Base-by-base conservation (phyloP, 495 filamentous ascomycete genomes). In the Aspergillus olivimuriae region DNA sequence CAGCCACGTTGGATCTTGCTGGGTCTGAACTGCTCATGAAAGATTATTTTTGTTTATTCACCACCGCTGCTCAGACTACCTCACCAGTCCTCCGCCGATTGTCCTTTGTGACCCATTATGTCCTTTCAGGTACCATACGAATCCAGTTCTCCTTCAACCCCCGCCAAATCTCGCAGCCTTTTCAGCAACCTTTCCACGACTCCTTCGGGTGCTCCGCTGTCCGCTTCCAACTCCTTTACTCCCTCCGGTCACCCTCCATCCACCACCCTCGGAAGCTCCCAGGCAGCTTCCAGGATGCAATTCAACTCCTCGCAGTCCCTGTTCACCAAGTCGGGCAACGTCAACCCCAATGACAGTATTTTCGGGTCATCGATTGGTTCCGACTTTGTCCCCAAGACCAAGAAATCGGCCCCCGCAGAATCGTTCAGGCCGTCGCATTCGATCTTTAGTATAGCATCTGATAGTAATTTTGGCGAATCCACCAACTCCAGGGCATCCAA, bases 191-290 rank as follows among this genome's bases (percentile, higher is more conserved):
- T 80, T 23, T 89, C 89, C 1, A 90, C 84, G 1, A 91, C 88
- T 16, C 88, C 89, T 34, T 79, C 81, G 19, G 86, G 81, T 8
- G 80, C 76, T 36, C 87, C 88, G 11, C 86, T 86, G 17, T 80
- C 78, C 2, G 78, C 77, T 26, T 65, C 74, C 8, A 69, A 71
- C 16, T 88, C 86, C 22, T 88, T 88, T 60, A 87, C 84, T 20
- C 86, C 87, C 9, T 78, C 75, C 45, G 85, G 82, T 22, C 77
- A 74, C 19, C 84, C 86, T 15, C 75, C 77, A 17, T 81, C 76
- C 5, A 76, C 75, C 8, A 61, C 77, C 43, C 74, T 85, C 40
- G 80, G 81, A 23, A 84, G 78, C 64, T 86, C 84, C 4, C 78
- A 83, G 43, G 60, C 78, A 47, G 68, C 68, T 47, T 63, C 70